Evolutionary conservation across 2,329 filamentous ascomycete species (phyloP).

Genomic region (Hypoxylon sp.): DNA sequence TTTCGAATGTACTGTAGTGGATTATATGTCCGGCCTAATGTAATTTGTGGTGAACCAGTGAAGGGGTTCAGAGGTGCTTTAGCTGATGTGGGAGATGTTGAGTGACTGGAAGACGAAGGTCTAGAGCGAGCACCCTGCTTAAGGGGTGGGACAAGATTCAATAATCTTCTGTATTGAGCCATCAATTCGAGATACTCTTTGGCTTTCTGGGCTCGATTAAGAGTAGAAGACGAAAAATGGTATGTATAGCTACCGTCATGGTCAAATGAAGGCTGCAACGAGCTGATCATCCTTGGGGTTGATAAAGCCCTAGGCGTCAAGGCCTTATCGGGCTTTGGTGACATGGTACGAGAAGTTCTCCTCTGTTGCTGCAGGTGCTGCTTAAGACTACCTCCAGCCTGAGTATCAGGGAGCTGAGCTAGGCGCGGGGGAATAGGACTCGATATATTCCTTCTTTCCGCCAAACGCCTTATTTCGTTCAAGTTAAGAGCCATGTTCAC

Average conservation of each 20-base stretch:
- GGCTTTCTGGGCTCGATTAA: slow-evolving; percentile 86
- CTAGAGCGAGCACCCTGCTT: slow-evolving; percentile 61
- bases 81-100: slow-evolving; percentile 57
- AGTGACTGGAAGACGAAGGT: slow-evolving; percentile 60
- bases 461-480: slow-evolving; percentile 82
- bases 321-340: slow-evolving; percentile 68
- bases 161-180: slow-evolving; percentile 83
- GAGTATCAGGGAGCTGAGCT: slow-evolving; percentile 67
- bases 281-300: slow-evolving; percentile 59
- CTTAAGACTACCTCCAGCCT: slow-evolving; percentile 71
- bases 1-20: slow-evolving; percentile 95
- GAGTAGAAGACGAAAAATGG: slow-evolving; percentile 83
- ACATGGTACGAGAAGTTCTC: slow-evolving; percentile 72
- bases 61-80: slow-evolving; percentile 51
- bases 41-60: slow-evolving; percentile 54
- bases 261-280: slow-evolving; percentile 66
- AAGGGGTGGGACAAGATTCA: slow-evolving; percentile 84
- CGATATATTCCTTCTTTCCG: slow-evolving; percentile 69
- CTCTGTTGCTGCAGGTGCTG: slow-evolving; percentile 82
- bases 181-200: slow-evolving; percentile 89
- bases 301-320: slow-evolving; percentile 60
- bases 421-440: slow-evolving; percentile 67
- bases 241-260: slow-evolving; percentile 69
- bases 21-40: slow-evolving; percentile 83
- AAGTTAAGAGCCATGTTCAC: slow-evolving; percentile 92